Conservation (phyloP, 2,329 filamentous ascomycete genomes). For the Penicillium sp. region DNA sequence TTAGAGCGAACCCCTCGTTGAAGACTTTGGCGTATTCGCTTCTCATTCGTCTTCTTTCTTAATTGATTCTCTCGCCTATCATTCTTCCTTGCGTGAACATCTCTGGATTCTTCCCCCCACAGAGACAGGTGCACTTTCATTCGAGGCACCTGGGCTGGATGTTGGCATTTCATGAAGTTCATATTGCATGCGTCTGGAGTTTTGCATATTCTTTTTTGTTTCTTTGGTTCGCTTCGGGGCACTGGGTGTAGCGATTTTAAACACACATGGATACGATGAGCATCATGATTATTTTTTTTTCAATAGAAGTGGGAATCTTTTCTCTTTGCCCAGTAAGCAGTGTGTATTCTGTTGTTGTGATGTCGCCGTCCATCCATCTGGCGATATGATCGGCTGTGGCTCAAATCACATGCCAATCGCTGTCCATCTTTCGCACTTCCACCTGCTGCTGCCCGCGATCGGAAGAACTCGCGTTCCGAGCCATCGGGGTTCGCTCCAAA, state of each 20-base stretch:
- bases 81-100: background rate
- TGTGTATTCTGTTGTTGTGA: too few relatives aligned
- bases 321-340: too few relatives aligned
- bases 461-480: slow-evolving; percentile 1
- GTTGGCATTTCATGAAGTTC: background rate
- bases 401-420: background rate
- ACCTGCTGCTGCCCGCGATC: background rate
- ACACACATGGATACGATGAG: too few relatives aligned
- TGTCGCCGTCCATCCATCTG: background rate
- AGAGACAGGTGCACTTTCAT: background rate
- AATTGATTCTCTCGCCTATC: too few relatives aligned
- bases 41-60: too few relatives aligned
- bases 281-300: too few relatives aligned
- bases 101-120: too few relatives aligned
- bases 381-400: background rate
- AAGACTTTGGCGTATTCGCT: too few relatives aligned
- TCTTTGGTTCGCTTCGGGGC: too few relatives aligned
- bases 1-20: slow-evolving; percentile 6
- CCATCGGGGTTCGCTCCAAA: slow-evolving; percentile 1
- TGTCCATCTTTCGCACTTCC: background rate
- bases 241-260: too few relatives aligned
- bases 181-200: slow-evolving; percentile 8
- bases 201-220: background rate
- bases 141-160: background rate
- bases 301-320: too few relatives aligned